Percentiles rank a stretch among this genome's conserved stretches.
These are phyloP conservation scores for Beauveria sp. DNA, from an alignment of 2,329 filamentous ascomycete genomes.

Conservation along the genomic window DNA sequence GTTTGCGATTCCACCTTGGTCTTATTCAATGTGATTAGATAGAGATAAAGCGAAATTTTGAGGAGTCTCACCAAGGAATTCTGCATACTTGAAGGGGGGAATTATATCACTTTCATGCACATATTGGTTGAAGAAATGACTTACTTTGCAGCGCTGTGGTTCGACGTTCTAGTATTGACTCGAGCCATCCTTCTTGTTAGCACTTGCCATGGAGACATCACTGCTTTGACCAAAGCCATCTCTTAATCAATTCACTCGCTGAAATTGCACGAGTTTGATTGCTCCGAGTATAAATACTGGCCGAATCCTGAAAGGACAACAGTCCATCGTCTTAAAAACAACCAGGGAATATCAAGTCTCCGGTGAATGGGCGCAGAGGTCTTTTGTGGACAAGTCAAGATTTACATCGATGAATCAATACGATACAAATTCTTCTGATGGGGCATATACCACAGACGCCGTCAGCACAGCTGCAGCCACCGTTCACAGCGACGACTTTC, in stretches of 20 bases:
- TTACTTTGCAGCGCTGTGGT: no score
- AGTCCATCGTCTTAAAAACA: no score
- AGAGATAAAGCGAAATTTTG: not conserved
- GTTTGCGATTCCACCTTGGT: not conserved
- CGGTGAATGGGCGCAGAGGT: not conserved
- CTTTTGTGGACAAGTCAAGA: not conserved
- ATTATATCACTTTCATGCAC: no score
- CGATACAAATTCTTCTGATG: not conserved
- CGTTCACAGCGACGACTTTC: slow-evolving; percentile 11
- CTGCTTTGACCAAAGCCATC: not conserved
- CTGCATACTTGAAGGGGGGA: no score
- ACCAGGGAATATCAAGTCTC: not conserved
- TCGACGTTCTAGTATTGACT: no score
- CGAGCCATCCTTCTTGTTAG: not conserved
- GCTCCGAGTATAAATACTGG: not conserved
- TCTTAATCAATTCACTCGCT: not conserved
- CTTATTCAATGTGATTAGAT: not conserved
- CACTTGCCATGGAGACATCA: not conserved
- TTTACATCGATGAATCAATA: not conserved
- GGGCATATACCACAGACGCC: not conserved
- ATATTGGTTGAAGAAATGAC: no score
- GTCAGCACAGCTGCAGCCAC: slow-evolving; percentile 3
- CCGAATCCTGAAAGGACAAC: not conserved
- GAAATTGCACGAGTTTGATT: not conserved
- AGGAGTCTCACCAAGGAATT: no score